Conservation (phyloP, 495 filamentous ascomycete genomes). For the Penicillium pancosmium region DNA sequence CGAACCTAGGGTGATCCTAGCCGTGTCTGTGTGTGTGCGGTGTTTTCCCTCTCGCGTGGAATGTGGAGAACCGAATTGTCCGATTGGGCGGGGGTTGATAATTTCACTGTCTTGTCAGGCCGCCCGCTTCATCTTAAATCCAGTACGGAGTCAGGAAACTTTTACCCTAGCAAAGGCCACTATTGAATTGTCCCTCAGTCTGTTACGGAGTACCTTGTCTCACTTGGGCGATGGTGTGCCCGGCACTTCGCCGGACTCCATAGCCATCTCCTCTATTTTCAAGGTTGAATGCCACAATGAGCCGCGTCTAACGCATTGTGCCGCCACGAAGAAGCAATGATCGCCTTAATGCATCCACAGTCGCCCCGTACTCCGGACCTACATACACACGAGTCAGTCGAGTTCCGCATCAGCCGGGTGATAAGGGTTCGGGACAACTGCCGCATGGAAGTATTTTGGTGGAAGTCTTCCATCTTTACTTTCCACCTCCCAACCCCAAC, state of each 20-base stretch:
- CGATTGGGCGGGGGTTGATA: not conserved
- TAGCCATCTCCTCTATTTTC: not conserved
- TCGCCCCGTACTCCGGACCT: not conserved
- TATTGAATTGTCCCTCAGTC: not conserved
- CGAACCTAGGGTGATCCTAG: not conserved
- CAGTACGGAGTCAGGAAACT: not conserved
- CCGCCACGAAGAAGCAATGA: conserved; percentile 2
- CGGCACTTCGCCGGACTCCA: not conserved
- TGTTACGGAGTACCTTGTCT: not conserved
- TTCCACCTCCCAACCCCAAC: not conserved
- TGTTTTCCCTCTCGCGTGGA: not conserved
- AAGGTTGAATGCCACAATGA: not conserved
- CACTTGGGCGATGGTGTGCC: not conserved
- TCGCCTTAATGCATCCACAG: conserved; percentile 2
- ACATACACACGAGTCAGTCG: not conserved
- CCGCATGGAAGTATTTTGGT: not conserved
- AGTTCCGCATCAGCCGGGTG: not conserved
- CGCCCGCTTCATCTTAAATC: not conserved
- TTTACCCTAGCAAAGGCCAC: not conserved
- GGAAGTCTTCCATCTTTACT: not conserved
- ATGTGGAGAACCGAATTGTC: conserved; percentile 2
- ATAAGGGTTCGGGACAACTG: not conserved
- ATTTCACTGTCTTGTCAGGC: not conserved
- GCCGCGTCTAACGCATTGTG: not conserved
- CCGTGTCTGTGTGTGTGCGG: not conserved